Percentiles rank a stretch among this genome's conserved stretches.
Evolutionary conservation across 2,329 filamentous ascomycete genomes (phyloP).

Genomic region (Aspergillus sp.): DNA sequence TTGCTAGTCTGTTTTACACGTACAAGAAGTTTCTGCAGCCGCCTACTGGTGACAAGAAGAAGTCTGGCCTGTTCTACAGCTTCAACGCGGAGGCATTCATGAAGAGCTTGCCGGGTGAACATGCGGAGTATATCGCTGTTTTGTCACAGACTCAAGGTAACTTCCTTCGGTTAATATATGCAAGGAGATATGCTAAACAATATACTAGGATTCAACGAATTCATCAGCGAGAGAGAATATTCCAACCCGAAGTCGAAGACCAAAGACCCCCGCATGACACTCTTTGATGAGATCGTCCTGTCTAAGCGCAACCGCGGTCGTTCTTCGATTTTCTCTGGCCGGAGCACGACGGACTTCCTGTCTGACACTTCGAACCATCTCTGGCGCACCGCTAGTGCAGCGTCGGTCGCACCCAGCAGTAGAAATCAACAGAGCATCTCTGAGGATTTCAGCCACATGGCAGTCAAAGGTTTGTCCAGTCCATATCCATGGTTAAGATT

Average conservation of each 20-base stretch:
- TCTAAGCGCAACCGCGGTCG: constrained; percentile 58
- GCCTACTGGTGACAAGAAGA: constrained; percentile 55
- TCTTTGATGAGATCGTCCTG: constrained; percentile 60
- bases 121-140: constrained; percentile 57
- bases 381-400: constrained; percentile 56
- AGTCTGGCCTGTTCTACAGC: constrained; percentile 54
- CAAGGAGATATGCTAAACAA: constrained; percentile 11
- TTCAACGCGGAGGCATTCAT: constrained; percentile 64
- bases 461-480: constrained; percentile 43
- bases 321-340: constrained; percentile 49
- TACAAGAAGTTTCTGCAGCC: constrained; percentile 59
- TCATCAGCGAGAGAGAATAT: constrained; percentile 57
- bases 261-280: constrained; percentile 51
- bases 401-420: constrained; percentile 48
- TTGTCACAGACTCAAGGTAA: constrained; percentile 58
- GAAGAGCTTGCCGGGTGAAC: constrained; percentile 57
- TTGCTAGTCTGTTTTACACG: constrained; percentile 62
- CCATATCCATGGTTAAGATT: constrained; percentile 2
- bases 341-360: constrained; percentile 49
- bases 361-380: constrained; percentile 57
- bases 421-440: constrained; percentile 37
- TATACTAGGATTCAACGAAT: constrained; percentile 52
- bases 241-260: constrained; percentile 41
- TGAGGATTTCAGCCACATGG: constrained; percentile 47
- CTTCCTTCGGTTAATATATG: constrained; percentile 2